Conservation (phyloP, 805 yeast species). For the Kazachstania bromeliacearum region DNA sequence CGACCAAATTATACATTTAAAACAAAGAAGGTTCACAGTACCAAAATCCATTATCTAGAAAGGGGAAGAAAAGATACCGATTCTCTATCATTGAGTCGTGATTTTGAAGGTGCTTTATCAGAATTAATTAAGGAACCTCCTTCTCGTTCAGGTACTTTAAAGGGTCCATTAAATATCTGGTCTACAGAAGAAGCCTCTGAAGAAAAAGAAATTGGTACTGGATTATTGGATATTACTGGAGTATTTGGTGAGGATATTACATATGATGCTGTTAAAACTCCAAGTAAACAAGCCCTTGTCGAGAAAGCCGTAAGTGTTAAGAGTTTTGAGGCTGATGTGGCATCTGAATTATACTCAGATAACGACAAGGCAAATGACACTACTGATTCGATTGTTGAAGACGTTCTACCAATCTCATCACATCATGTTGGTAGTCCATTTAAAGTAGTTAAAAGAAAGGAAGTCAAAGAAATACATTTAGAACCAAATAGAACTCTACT, state of each 20-base stretch:
- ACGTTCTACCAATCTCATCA: background rate
- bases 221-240: constrained; percentile 2
- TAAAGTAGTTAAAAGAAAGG: constrained; percentile 14
- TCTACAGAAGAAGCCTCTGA: background rate
- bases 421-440: constrained; percentile 25
- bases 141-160: background rate
- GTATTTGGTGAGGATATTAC: constrained; percentile 14
- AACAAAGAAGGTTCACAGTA: constrained; percentile 9
- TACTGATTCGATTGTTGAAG: background rate
- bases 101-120: constrained; percentile 6
- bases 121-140: constrained; percentile 3
- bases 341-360: background rate
- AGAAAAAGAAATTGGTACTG: background rate
- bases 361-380: constrained; percentile 3
- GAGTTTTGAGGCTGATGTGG: constrained; percentile 15
- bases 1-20: constrained; percentile 5
- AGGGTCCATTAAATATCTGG: constrained; percentile 7
- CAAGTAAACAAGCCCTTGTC: constrained; percentile 16
- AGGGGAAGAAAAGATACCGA: background rate
- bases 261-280: constrained; percentile 11
- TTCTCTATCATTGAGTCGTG: constrained; percentile 5
- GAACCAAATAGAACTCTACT: background rate
- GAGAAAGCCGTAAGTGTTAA: constrained; percentile 16
- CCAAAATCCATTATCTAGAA: constrained; percentile 4
- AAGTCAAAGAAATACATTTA: background rate